These are phyloP conservation scores for Pulicaria dysenterica DNA, from an alignment of 129 eudicot species.

Conservation along the genomic window DNA sequence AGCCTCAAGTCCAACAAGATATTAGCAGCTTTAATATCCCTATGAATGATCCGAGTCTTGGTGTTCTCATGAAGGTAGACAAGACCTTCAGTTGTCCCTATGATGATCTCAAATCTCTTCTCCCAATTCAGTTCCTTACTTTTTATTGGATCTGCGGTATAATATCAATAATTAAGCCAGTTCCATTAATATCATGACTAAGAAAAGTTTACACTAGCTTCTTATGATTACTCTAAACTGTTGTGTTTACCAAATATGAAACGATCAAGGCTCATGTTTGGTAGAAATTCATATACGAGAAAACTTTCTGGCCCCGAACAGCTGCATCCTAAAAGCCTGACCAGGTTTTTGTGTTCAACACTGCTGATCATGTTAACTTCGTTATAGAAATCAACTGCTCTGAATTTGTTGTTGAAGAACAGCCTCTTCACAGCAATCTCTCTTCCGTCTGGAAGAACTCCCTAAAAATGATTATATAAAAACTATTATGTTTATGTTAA, in stretches of 20 bases:
- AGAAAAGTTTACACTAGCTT: not conserved
- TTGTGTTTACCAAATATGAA: slow-evolving; percentile 35
- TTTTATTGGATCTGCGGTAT: slow-evolving; percentile 53
- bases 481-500: not conserved
- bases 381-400: slow-evolving; percentile 92
- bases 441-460: slow-evolving; percentile 82
- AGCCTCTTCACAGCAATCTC: slow-evolving; percentile 97
- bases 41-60: slow-evolving; percentile 63
- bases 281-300: slow-evolving; percentile 72
- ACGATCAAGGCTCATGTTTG: slow-evolving; percentile 76
- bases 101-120: slow-evolving; percentile 61
- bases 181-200: slow-evolving; percentile 10
- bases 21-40: slow-evolving; percentile 80
- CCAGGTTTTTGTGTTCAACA: slow-evolving; percentile 75
- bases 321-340: slow-evolving; percentile 76
- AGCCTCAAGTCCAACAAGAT: slow-evolving; percentile 72
- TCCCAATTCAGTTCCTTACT: slow-evolving; percentile 81
- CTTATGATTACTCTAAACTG: too few species aligned
- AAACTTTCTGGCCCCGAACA: slow-evolving; percentile 85
- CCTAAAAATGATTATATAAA: slow-evolving; percentile 38
- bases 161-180: not conserved
- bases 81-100: slow-evolving; percentile 78
- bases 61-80: slow-evolving; percentile 87
- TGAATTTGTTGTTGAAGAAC: slow-evolving; percentile 70
- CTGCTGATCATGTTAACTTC: slow-evolving; percentile 76